Conservation (phyloP, 139 green algal genomes). For the Coelastrella sp. region DNA sequence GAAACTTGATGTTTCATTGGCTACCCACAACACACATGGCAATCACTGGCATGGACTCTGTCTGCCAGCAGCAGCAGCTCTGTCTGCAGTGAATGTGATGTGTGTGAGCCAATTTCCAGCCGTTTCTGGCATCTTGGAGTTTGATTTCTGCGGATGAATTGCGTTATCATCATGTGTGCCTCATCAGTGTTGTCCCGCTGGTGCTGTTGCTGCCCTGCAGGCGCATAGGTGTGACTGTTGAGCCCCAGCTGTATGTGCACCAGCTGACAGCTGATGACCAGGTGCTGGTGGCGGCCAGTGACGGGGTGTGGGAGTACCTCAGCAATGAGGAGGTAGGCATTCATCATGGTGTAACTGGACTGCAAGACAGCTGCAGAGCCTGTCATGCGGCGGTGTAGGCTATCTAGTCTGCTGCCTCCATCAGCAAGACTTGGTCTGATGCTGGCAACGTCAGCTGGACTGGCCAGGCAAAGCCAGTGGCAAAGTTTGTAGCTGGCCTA, state of each 20-base stretch:
- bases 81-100: no score
- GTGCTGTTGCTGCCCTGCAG: background rate
- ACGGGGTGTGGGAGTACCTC: slow-evolving; percentile 87
- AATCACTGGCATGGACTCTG: background rate
- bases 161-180: background rate
- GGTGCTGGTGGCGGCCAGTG: slow-evolving; percentile 68
- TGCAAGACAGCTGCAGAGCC: background rate
- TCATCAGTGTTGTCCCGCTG: background rate
- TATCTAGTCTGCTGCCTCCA: background rate
- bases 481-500: background rate
- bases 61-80: no score
- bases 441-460: background rate
- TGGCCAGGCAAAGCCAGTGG: background rate
- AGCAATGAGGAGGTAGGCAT: slow-evolving; percentile 58
- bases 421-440: background rate
- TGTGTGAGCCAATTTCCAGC: no score
- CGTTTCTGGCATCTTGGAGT: no score
- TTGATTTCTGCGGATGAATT: background rate
- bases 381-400: background rate
- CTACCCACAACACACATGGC: background rate
- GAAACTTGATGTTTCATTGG: background rate
- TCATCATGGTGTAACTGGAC: no score
- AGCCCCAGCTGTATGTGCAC: slow-evolving; percentile 66
- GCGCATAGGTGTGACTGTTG: slow-evolving; percentile 67
- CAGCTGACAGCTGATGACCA: slow-evolving; percentile 46